These are phyloP conservation scores for Myrmaecium sp. DNA, from an alignment of 2,329 filamentous ascomycete genomes.

Conservation along the genomic window DNA sequence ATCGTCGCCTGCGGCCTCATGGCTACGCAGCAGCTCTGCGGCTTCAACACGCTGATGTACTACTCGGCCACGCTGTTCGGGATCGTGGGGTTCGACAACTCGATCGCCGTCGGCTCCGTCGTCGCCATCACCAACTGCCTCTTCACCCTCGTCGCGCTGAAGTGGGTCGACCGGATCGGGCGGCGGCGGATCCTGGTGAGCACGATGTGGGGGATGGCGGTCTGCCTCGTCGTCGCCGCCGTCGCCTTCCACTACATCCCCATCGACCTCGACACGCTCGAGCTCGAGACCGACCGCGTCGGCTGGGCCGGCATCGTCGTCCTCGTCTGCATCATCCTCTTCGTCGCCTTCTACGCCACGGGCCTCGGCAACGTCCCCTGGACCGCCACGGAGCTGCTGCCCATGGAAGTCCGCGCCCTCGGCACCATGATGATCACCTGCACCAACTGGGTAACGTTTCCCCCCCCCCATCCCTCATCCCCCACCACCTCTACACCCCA, in stretches of 20 bases:
- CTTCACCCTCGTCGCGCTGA: conserved; percentile 59
- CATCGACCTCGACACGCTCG: conserved; percentile 25
- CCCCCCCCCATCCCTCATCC: conserved; percentile 22
- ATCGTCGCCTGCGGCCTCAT: conserved; percentile 23
- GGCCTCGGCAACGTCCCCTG: conserved; percentile 19
- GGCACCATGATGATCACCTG: conserved; percentile 20
- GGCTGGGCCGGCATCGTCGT: conserved; percentile 18
- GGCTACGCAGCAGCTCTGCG: conserved; percentile 23
- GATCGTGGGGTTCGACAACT: conserved; percentile 59
- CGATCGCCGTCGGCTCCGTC: conserved; percentile 62
- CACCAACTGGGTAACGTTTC: too few species aligned
- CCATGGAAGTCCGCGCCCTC: conserved; percentile 20
- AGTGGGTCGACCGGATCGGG: conserved; percentile 64
- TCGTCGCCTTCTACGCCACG: conserved; percentile 18
- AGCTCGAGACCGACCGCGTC: conserved; percentile 16
- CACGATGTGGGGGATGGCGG: conserved; percentile 42
- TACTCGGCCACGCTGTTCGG: conserved; percentile 28
- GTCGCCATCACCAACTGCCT: conserved; percentile 72
- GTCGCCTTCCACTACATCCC: conserved; percentile 34
- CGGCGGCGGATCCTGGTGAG: conserved; percentile 49
- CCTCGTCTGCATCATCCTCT: conserved; percentile 20
- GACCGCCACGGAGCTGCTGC: conserved; percentile 21
- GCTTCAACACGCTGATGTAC: conserved; percentile 73
- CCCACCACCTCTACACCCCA: not conserved
- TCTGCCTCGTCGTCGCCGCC: conserved; percentile 55